A percentile compares a stretch with the other conserved stretches of the same genome.
These are phyloP conservation scores for Fraxinus cuspidata DNA, from an alignment of 257 asterid species.

Conservation along the genomic window DNA sequence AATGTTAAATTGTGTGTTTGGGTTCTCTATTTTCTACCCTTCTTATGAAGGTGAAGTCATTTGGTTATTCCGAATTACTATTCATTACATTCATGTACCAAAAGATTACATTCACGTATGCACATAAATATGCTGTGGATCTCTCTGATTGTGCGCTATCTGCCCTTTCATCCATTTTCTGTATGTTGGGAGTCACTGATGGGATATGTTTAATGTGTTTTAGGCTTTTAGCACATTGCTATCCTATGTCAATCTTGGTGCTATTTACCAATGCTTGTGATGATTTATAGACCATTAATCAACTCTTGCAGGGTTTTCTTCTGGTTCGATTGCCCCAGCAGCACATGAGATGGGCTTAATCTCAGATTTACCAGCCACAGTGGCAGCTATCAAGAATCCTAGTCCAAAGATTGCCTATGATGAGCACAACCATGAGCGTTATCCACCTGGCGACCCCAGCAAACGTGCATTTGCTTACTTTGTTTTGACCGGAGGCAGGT, in stretches of 20 bases:
- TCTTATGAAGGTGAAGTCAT: neutral
- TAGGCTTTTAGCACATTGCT: neutral
- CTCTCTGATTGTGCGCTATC: neutral
- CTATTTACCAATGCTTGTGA: conserved; percentile 6
- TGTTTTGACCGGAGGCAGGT: conserved; percentile 90
- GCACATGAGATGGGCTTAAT: conserved; percentile 44
- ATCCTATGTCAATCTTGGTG: neutral
- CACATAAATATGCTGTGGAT: neutral
- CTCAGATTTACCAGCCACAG: conserved; percentile 62
- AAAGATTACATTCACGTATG: neutral
- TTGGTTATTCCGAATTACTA: conserved; percentile 14
- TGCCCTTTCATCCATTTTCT: neutral
- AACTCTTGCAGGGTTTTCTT: conserved; percentile 59
- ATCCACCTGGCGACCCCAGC: conserved; percentile 90
- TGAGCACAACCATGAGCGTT: conserved; percentile 83
- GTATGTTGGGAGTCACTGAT: conserved; percentile 6
- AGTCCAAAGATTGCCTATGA: conserved; percentile 73
- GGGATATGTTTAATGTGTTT: neutral
- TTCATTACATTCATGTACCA: neutral
- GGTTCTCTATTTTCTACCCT: neutral
- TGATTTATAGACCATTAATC: conserved; percentile 14
- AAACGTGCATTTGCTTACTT: conserved; percentile 92
- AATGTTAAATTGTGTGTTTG: neutral
- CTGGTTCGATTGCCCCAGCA: conserved; percentile 49
- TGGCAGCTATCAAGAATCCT: conserved; percentile 86